Evolutionary conservation across 257 asterid genomes (phyloP).

Genomic region (Fraxinus americana): DNA sequence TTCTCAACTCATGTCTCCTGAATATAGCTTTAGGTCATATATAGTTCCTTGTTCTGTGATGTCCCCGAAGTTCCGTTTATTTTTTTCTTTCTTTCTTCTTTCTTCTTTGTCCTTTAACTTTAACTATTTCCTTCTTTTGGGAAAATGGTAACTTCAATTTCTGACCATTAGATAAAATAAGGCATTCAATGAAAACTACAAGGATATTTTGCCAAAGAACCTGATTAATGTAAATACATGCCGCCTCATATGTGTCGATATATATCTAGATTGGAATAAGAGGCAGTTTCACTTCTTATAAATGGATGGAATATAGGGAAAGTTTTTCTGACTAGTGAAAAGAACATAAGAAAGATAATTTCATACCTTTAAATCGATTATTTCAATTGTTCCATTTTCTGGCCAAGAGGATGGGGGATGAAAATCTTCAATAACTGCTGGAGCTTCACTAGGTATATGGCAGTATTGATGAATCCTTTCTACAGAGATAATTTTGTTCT

Average conservation of each 20-base stretch:
- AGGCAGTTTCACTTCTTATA: slow-evolving; percentile 9
- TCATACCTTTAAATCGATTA: slow-evolving; percentile 83
- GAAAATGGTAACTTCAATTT: not conserved
- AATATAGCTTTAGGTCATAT: too few relatives aligned
- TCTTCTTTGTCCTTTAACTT: not conserved
- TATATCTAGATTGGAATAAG: not conserved
- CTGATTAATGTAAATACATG: not conserved
- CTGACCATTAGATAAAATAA: not conserved
- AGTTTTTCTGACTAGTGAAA: slow-evolving; percentile 2
- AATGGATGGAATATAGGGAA: not conserved
- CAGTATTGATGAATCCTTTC: slow-evolving; percentile 97
- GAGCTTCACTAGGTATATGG: slow-evolving; percentile 93
- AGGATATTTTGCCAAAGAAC: not conserved
- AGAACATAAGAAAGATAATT: slow-evolving; percentile 13
- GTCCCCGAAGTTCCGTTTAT: too few relatives aligned
- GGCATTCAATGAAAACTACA: not conserved
- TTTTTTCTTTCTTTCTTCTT: too few relatives aligned
- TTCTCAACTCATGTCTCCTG: too few relatives aligned
- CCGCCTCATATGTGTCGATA: not conserved
- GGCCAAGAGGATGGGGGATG: slow-evolving; percentile 89
- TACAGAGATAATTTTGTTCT: slow-evolving; percentile 91
- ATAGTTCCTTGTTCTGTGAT: too few relatives aligned
- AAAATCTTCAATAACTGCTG: slow-evolving; percentile 62
- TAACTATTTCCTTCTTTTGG: too few relatives aligned
- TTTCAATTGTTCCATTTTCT: slow-evolving; percentile 73